A percentile compares a stretch with the other conserved stretches of the same genome.
Conservation (phyloP, 1,139 yeast species). For the Pichia sp. region DNA sequence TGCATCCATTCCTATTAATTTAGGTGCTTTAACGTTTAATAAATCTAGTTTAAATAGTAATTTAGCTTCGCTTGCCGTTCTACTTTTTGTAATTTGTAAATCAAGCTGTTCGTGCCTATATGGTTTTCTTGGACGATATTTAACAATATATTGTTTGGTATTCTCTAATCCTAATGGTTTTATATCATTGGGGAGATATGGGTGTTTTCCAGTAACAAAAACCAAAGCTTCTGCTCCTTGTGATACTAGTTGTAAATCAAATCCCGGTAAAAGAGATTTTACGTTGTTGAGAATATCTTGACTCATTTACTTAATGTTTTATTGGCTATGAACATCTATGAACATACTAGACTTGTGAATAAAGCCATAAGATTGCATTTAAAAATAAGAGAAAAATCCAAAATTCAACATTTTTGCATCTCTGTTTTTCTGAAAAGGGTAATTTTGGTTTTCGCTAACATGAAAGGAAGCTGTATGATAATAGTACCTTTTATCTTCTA, state of each 20-base stretch:
- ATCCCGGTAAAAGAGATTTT: conserved; percentile 37
- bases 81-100: conserved; percentile 62
- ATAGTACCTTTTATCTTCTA: too few relatives aligned
- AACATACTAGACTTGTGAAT: too few relatives aligned
- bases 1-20: conserved; percentile 66
- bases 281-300: conserved; percentile 38
- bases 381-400: too few relatives aligned
- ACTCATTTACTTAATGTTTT: conserved; percentile 35
- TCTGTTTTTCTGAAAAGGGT: too few relatives aligned
- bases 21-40: conserved; percentile 61
- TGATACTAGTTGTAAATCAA: conserved; percentile 53
- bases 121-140: conserved; percentile 82
- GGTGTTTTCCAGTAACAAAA: conserved; percentile 59
- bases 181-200: conserved; percentile 43
- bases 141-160: conserved; percentile 49
- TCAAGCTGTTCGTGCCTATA: conserved; percentile 87
- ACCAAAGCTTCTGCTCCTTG: conserved; percentile 98
- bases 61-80: conserved; percentile 83
- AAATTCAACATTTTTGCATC: too few relatives aligned
- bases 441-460: too few relatives aligned
- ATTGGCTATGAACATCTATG: not conserved
- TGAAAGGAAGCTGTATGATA: too few relatives aligned
- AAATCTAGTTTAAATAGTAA: conserved; percentile 55
- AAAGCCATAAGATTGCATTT: too few relatives aligned
- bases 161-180: conserved; percentile 26